Evolutionary conservation across 306 rosid genomes (phyloP).

Genomic region (Glycyrrhiza uralensis): DNA sequence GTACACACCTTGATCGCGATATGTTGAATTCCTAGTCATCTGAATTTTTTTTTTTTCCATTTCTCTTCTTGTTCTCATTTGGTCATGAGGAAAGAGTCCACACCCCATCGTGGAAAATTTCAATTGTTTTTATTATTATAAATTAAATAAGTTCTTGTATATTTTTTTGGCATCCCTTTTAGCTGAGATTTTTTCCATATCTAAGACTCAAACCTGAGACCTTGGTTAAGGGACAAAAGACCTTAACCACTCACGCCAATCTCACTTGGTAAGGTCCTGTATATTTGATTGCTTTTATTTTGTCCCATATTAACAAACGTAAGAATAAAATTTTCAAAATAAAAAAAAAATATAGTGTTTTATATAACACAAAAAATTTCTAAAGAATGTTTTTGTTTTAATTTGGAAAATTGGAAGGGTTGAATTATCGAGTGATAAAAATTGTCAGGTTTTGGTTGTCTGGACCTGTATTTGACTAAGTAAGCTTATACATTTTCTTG

Average conservation of each 20-base stretch:
- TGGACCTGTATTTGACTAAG: not conserved
- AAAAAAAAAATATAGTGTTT: too few species aligned
- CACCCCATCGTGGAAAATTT: slow-evolving; percentile 10
- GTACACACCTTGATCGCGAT: not conserved
- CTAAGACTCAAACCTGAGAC: too few species aligned
- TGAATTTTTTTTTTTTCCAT: not conserved
- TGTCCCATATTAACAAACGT: not conserved
- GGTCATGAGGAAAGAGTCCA: not conserved
- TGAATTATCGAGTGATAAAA: not conserved
- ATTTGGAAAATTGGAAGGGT: not conserved
- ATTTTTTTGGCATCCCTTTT: too few species aligned
- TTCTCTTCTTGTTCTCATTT: not conserved
- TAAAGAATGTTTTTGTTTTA: too few species aligned
- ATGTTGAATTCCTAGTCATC: not conserved
- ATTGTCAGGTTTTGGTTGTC: not conserved
- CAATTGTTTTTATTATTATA: not conserved
- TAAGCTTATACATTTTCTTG: not conserved
- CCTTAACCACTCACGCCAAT: too few species aligned
- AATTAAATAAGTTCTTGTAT: not conserved
- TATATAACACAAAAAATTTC: too few species aligned
- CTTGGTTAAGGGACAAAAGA: too few species aligned
- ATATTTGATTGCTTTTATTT: too few species aligned
- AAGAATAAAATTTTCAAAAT: not conserved
- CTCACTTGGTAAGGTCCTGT: too few species aligned
- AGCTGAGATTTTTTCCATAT: too few species aligned